Evolutionary conservation across 495 filamentous ascomycete species (phyloP), one percentile per base, ranked within the genome.

Genomic region (Xylaria castorea): DNA sequence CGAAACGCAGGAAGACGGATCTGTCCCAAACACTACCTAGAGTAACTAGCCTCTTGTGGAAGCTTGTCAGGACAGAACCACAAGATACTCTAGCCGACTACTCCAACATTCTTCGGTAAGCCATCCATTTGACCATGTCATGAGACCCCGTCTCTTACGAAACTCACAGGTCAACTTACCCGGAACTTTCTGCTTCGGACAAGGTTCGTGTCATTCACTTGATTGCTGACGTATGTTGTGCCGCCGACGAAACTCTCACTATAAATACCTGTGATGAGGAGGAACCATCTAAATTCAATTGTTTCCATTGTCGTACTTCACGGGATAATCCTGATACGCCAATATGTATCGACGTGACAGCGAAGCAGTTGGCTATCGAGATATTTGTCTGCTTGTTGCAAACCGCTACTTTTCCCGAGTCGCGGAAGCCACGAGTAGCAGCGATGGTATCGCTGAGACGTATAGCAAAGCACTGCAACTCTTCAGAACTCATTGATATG

Each of bases 401-500:
- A 66, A 73, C 88, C 25, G 83, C 87, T 4, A 85, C 80, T 25
- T 89, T 94, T 55, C 79, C 85, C n/a, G 87, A 89, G 57, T 88
- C 87, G 6, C 85, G 85, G 34, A 86, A 86, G 61, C 83, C 90
- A 53, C 89, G 95, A 44, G 86, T 97, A 25, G 84, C 88, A 69
- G 90, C 92, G 30, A 94, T 97, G 88, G 76, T 92, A 69, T 87
- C 90, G 3, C 78, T 97, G 32, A 89, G 88, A 74, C 88, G 92
- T 55, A 81, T 93, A 27, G 79, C 92, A 25, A 86, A 85, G 60
- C 94, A 97, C 81, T 89, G 88, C 0, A 78, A 80, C 2, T 82
- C 86, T 68, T 58, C 81, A 8, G 80, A 83, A 14, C 84, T 92
- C 69, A 81, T 95, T 69, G 88, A 94, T 72, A 81, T 98, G 4